Percentiles rank a stretch among this genome's conserved stretches.
Conservation (phyloP, 2,329 filamentous ascomycete genomes). For the Simplicillium sp. region DNA sequence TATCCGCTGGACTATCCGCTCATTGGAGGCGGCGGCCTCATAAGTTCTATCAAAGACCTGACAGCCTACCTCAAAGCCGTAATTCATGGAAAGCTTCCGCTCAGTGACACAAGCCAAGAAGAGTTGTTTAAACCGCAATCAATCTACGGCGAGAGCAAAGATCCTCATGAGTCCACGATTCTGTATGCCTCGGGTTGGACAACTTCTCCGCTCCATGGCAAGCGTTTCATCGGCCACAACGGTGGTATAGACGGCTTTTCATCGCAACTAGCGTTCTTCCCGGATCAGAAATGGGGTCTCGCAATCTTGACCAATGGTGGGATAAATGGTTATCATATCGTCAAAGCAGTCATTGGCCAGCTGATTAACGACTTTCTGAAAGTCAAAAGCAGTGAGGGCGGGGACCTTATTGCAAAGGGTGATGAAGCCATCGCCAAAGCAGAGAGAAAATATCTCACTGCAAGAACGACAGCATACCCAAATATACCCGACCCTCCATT, state of each 20-base stretch:
- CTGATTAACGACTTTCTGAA: constrained; percentile 12
- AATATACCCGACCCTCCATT: constrained; percentile 15
- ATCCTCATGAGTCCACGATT: constrained; percentile 4
- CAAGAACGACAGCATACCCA: constrained; percentile 4
- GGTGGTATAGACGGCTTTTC: constrained; percentile 9
- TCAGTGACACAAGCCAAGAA: constrained; percentile 1
- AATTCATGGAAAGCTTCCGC: constrained; percentile 12
- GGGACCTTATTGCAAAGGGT: not conserved
- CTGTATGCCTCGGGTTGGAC: constrained; percentile 12
- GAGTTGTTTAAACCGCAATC: too few species aligned
- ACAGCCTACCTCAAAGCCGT: constrained; percentile 17
- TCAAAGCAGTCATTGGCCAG: constrained; percentile 6
- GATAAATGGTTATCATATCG: not conserved
- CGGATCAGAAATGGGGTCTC: constrained; percentile 10
- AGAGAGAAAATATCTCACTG: not conserved
- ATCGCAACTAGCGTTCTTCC: constrained; percentile 12
- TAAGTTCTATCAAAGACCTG: constrained; percentile 25
- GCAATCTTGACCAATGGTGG: constrained; percentile 10
- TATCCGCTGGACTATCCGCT: constrained; percentile 16
- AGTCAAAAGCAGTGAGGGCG: not conserved
- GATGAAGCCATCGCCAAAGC: too few species aligned
- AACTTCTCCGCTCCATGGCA: constrained; percentile 7
- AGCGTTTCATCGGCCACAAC: constrained; percentile 9
- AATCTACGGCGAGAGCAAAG: too few species aligned
- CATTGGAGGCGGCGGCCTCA: constrained; percentile 29